Conservation (phyloP, 1,284 basidiomycete species). For the Ceratobasidium sp. region DNA sequence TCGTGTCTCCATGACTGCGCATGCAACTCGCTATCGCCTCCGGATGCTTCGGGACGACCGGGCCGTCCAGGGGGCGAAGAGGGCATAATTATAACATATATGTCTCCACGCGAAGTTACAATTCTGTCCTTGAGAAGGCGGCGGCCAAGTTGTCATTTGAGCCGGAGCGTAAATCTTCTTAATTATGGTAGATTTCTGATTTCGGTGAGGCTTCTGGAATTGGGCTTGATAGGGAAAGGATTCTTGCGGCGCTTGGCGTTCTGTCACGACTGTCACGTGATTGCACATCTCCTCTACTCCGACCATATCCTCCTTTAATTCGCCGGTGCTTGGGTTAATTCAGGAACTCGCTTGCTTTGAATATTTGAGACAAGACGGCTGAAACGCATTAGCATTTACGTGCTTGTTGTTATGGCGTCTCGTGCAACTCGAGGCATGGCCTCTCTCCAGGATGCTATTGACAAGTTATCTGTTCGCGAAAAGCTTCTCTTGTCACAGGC, state of each 20-base stretch:
- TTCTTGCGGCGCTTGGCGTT: background rate
- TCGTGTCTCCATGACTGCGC: background rate
- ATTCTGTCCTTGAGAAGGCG: too few relatives aligned
- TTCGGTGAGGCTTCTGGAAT: background rate
- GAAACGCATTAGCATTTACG: background rate
- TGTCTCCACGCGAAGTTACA: background rate
- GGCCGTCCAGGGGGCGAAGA: background rate
- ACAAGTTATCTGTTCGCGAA: slow-evolving; percentile 48
- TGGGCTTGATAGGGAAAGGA: too few relatives aligned
- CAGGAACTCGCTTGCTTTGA: background rate
- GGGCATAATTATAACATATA: background rate
- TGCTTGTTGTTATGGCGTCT: slow-evolving; percentile 19
- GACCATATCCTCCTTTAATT: slow-evolving; percentile 8
- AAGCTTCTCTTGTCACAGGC: slow-evolving; percentile 81
- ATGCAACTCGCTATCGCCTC: background rate
- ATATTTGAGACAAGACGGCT: background rate
- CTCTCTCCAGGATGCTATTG: slow-evolving; percentile 38
- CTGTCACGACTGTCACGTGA: slow-evolving; percentile 9
- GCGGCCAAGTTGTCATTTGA: too few relatives aligned
- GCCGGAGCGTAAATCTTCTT: too few relatives aligned
- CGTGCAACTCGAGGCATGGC: slow-evolving; percentile 34
- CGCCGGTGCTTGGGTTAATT: background rate
- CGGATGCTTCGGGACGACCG: slow-evolving; percentile 4
- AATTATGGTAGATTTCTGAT: too few relatives aligned
- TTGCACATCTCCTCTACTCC: background rate